Base-by-base conservation (phyloP, 768 basidiomycete species). In the Tricholoma saponaceum region DNA sequence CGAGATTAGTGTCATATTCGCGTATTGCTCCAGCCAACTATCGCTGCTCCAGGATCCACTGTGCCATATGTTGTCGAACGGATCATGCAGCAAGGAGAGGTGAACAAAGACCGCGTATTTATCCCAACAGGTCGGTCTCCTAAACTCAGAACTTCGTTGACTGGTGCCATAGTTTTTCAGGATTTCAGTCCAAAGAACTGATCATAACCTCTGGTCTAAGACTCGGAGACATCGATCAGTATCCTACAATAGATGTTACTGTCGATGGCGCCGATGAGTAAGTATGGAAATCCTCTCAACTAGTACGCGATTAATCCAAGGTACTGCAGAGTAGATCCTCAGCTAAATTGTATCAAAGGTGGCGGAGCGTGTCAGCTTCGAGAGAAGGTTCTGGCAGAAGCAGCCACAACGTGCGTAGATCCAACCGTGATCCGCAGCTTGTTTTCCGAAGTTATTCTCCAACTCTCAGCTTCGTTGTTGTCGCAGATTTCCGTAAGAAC, bases 211-310 rank as follows among this genome's bases (percentile, higher is more conserved):
- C 86, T 23, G 82, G 85, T 5, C 77, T 97, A 13, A 82, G 72
- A 30, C 82, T 97, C 4, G 95, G 94, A 32, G 95, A 97, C 66
- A 85, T 95, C 13, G 90, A 94, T 67, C 87, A 94, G 69, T 95
- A 89, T 72, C 87, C 90, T 4, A 76, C 79, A 1, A 88, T 98
- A 55, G 97, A 99, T 66, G 92, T 98, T n/a, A 98, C 95, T 0
- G 85, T 99, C 43, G 97, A 99, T 68, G 96, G 96, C 44, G 96
- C 96, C 2, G 96, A 98, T 61, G 96, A 98, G 92, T 95, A 62
- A 62, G 91, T 72, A 1, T 0, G 52, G 37, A 50, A 26, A 20
- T 58, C 16, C 9, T 14, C 20, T 43, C 37, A 51, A 20, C 37
- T 50, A 23, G n/a, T 43, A 47, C 20, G 23, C 26, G 8, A 33